Percentiles rank a stretch among this genome's conserved stretches.
Evolutionary conservation across 495 filamentous ascomycete species (phyloP).

Genomic region (Lasiosphaeris hirsuta): DNA sequence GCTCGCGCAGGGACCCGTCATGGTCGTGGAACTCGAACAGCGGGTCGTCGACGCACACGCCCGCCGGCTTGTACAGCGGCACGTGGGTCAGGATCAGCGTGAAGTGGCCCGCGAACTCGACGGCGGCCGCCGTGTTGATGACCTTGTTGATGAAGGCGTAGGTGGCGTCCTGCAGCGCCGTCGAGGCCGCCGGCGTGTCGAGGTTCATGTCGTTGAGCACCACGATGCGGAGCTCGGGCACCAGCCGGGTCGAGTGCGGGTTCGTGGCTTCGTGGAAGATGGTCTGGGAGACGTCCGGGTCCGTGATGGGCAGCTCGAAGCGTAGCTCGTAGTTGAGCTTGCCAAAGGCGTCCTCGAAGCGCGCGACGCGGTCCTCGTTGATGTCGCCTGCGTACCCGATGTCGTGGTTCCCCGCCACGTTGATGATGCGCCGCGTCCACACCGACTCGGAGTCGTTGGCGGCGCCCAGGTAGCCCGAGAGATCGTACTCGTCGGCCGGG

Average conservation of each 20-base stretch:
- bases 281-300: constrained; percentile 30
- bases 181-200: constrained; percentile 70
- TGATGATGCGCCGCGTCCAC: constrained; percentile 78
- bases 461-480: constrained; percentile 49
- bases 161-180: constrained; percentile 62
- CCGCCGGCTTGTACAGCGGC: constrained; percentile 77
- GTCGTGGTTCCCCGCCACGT: constrained; percentile 92
- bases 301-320: constrained; percentile 57
- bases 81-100: constrained; percentile 90
- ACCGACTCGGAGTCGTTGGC: constrained; percentile 16
- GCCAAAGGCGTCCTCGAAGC: constrained; percentile 82
- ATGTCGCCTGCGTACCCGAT: constrained; percentile 94
- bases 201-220: constrained; percentile 90
- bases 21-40: constrained; percentile 71
- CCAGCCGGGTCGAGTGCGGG: constrained; percentile 36
- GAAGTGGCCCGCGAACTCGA: constrained; percentile 62
- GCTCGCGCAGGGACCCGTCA: constrained; percentile 73
- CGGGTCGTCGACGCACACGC: constrained; percentile 80
- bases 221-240: constrained; percentile 70
- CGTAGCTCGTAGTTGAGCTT: constrained; percentile 81
- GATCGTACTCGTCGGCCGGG: constrained; percentile 46
- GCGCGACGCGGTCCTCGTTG: constrained; percentile 60
- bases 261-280: constrained; percentile 33
- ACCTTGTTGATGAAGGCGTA: constrained; percentile 75
- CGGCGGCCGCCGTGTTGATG: constrained; percentile 62